These are phyloP conservation scores for Salix exigua DNA, from an alignment of 345 rosid species.

Conservation along the genomic window DNA sequence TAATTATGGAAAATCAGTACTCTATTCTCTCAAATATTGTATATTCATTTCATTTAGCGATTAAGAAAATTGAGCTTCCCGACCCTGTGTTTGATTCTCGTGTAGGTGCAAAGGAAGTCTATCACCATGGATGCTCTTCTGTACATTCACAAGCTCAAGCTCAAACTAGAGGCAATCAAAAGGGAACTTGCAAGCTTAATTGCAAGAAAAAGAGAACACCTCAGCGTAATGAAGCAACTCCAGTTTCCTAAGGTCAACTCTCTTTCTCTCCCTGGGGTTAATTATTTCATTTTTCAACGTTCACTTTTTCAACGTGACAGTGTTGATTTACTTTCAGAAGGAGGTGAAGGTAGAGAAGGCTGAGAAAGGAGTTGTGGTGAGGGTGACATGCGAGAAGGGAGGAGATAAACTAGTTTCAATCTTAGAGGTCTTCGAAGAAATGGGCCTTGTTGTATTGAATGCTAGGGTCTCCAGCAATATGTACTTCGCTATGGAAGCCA, in stretches of 20 bases:
- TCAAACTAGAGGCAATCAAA: conserved; percentile 49
- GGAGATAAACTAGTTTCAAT: conserved; percentile 47
- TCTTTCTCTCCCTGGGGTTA: not conserved
- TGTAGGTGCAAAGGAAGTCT: conserved; percentile 46
- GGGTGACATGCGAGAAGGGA: conserved; percentile 43
- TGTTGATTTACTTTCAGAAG: conserved; percentile 13
- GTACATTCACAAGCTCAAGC: conserved; percentile 52
- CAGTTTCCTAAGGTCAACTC: conserved; percentile 47
- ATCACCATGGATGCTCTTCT: conserved; percentile 40
- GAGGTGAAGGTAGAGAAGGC: conserved; percentile 64
- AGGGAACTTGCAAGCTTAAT: conserved; percentile 38
- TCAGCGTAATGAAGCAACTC: conserved; percentile 26
- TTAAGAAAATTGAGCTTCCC: not conserved
- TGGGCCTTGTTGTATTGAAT: conserved; percentile 53
- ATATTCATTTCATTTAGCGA: not conserved
- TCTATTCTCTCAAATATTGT: not conserved
- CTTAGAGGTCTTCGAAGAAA: conserved; percentile 64
- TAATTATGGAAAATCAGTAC: conserved; percentile 12
- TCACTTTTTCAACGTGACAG: not conserved
- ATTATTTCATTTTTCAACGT: not conserved
- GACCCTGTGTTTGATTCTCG: not conserved
- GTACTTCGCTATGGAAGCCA: conserved; percentile 64
- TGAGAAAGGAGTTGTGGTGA: conserved; percentile 43
- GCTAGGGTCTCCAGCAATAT: conserved; percentile 52
- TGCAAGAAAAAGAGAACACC: conserved; percentile 38